A percentile compares a stretch with the other conserved stretches of the same genome.
Evolutionary conservation across 1,284 basidiomycete species (phyloP).

Genomic region (Rhodotorula sp.): DNA sequence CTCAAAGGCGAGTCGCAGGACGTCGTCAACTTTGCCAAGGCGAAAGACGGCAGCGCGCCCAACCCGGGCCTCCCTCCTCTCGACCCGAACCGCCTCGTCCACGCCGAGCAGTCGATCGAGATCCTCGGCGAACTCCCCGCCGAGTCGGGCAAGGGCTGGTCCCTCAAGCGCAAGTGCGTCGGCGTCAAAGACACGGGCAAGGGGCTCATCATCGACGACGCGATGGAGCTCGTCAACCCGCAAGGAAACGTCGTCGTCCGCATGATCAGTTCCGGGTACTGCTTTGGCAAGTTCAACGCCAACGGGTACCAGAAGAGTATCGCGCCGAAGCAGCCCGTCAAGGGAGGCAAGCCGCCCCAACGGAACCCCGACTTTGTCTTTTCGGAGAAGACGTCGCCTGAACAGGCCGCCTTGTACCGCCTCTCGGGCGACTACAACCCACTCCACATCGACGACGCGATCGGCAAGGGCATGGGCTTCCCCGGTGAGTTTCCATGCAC

Average conservation of each 20-base stretch:
- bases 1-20: slow-evolving; percentile 42
- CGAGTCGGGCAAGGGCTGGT: slow-evolving; percentile 67
- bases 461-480: slow-evolving; percentile 60
- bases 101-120: slow-evolving; percentile 51
- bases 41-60: slow-evolving; percentile 10
- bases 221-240: slow-evolving; percentile 63
- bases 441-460: slow-evolving; percentile 65
- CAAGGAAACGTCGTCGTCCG: slow-evolving; percentile 63
- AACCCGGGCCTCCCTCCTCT: slow-evolving; percentile 43
- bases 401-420: slow-evolving; percentile 74
- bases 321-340: slow-evolving; percentile 63
- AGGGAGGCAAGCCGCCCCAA: slow-evolving; percentile 60
- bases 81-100: slow-evolving; percentile 50
- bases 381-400: slow-evolving; percentile 65
- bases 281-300: slow-evolving; percentile 61
- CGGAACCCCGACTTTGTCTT: slow-evolving; percentile 67
- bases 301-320: slow-evolving; percentile 63
- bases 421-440: slow-evolving; percentile 75
- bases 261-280: slow-evolving; percentile 22
- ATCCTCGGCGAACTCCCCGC: slow-evolving; percentile 47
- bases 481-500: slow-evolving; percentile 55
- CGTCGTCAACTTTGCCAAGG: slow-evolving; percentile 47
- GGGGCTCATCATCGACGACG: slow-evolving; percentile 69
- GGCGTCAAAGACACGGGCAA: slow-evolving; percentile 75
- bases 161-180: slow-evolving; percentile 60